Conservation (phyloP, 495 filamentous ascomycete species). For the Aspergillus affinis region DNA sequence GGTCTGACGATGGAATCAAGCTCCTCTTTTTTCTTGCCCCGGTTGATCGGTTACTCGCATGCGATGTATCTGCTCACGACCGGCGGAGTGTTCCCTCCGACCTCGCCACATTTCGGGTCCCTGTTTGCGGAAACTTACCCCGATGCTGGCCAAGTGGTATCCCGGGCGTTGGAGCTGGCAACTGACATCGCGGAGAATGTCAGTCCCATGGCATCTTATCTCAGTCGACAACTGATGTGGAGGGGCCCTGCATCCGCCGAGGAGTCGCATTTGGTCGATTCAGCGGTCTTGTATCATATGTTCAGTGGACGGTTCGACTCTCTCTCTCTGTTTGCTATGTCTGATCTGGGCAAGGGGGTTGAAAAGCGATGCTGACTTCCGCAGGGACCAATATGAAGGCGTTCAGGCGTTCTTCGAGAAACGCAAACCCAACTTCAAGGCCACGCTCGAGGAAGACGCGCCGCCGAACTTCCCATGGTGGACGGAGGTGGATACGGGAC, state of each 20-base stretch:
- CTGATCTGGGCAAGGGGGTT: no score
- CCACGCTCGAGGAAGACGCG: slow-evolving; percentile 33
- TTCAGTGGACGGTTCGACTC: slow-evolving; percentile 40
- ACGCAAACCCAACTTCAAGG: slow-evolving; percentile 51
- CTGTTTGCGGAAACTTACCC: slow-evolving; percentile 52
- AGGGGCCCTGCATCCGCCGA: slow-evolving; percentile 49
- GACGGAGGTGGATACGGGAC: slow-evolving; percentile 25
- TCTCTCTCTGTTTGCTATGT: neutral
- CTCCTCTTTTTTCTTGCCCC: slow-evolving; percentile 57
- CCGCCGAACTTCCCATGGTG: slow-evolving; percentile 33
- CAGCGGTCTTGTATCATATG: slow-evolving; percentile 50
- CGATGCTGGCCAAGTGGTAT: slow-evolving; percentile 45
- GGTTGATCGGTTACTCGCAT: slow-evolving; percentile 52
- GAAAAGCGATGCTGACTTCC: slow-evolving; percentile 21
- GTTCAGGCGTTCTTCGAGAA: slow-evolving; percentile 49
- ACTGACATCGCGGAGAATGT: slow-evolving; percentile 53
- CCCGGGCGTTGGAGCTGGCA: slow-evolving; percentile 52
- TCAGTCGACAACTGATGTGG: slow-evolving; percentile 57
- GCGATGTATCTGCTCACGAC: slow-evolving; percentile 49
- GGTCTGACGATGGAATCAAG: slow-evolving; percentile 60
- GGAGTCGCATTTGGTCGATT: slow-evolving; percentile 55
- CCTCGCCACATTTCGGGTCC: slow-evolving; percentile 25
- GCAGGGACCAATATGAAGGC: slow-evolving; percentile 46
- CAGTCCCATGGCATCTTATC: slow-evolving; percentile 42
- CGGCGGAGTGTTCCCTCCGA: slow-evolving; percentile 15